A percentile compares a stretch with the other conserved stretches of the same genome.
Evolutionary conservation across 2,329 filamentous ascomycete species (phyloP).

Genomic region (Tolypocladium tundrense): DNA sequence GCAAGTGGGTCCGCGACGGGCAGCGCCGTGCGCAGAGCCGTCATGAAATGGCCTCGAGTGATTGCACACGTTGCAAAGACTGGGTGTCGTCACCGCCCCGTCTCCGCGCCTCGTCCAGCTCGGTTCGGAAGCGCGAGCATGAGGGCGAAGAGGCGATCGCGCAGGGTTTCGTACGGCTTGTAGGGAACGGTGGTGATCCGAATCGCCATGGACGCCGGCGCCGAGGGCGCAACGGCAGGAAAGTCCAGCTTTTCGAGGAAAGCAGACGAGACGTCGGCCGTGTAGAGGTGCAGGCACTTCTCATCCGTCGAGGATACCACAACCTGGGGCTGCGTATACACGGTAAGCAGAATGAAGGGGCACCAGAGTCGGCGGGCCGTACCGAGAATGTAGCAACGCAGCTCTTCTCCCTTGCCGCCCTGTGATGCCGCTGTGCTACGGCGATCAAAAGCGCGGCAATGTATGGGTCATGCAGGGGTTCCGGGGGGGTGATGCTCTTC

Average conservation of each 20-base stretch:
- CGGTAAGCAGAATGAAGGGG: too few species aligned
- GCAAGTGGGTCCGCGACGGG: too few species aligned
- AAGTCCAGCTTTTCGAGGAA: slow-evolving; percentile 1
- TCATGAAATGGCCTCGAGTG: too few species aligned
- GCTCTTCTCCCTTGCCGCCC: background rate
- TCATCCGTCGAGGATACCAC: background rate
- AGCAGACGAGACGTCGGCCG: background rate
- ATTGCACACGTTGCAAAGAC: too few species aligned
- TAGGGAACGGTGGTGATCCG: background rate
- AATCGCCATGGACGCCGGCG: background rate
- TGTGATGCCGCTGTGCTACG: background rate
- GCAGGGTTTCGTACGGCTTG: background rate
- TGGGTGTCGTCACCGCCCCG: background rate
- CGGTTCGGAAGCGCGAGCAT: background rate
- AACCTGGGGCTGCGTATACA: background rate
- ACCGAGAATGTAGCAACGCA: background rate
- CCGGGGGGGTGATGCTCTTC: background rate
- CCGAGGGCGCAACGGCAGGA: background rate
- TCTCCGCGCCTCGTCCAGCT: background rate
- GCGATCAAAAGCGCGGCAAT: slow-evolving; percentile 2
- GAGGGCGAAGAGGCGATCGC: slow-evolving; percentile 1
- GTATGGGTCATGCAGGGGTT: slow-evolving; percentile 2
- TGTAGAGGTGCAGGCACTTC: slow-evolving; percentile 2
- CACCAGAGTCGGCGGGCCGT: background rate
- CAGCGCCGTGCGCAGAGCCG: too few species aligned